These are phyloP conservation scores for Colletotrichum echinochloae DNA, from an alignment of 2,329 filamentous ascomycete species.

Conservation along the genomic window DNA sequence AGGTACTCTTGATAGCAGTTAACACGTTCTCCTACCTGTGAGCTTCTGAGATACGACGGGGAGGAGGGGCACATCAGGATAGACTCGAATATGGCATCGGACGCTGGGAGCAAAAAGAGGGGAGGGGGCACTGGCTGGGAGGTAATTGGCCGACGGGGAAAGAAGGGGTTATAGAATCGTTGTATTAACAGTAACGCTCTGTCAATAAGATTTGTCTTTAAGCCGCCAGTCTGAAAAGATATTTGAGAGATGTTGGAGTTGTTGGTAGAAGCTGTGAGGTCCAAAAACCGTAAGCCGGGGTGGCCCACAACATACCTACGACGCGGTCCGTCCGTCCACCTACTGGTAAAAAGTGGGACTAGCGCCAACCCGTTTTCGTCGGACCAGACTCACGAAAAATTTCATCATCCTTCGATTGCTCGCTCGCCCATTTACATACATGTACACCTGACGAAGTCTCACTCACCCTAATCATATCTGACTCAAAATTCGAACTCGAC, in stretches of 20 bases:
- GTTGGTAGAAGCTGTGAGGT: conserved; percentile 5
- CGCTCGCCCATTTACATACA: conserved; percentile 15
- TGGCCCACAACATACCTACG: background rate
- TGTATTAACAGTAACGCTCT: background rate
- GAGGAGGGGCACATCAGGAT: background rate
- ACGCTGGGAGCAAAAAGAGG: background rate
- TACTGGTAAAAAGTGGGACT: background rate
- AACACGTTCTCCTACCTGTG: background rate
- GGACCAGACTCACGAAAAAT: conserved; percentile 35
- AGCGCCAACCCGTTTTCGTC: conserved; percentile 15
- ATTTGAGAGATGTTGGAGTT: no score
- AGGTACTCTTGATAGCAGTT: background rate
- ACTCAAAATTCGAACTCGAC: background rate
- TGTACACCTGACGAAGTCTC: conserved; percentile 3
- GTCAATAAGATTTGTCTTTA: no score
- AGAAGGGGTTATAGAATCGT: background rate
- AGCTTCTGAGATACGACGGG: background rate
- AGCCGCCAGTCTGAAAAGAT: background rate
- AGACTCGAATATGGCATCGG: background rate
- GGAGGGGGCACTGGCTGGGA: background rate
- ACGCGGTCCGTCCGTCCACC: background rate
- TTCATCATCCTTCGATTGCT: conserved; percentile 20
- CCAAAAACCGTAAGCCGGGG: background rate
- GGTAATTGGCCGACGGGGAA: no score
- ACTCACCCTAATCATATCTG: background rate